phyloP scores from a whole-genome alignment of 2,329 filamentous ascomycete genomes.

The Cladosporium cucumerinum region DNA sequence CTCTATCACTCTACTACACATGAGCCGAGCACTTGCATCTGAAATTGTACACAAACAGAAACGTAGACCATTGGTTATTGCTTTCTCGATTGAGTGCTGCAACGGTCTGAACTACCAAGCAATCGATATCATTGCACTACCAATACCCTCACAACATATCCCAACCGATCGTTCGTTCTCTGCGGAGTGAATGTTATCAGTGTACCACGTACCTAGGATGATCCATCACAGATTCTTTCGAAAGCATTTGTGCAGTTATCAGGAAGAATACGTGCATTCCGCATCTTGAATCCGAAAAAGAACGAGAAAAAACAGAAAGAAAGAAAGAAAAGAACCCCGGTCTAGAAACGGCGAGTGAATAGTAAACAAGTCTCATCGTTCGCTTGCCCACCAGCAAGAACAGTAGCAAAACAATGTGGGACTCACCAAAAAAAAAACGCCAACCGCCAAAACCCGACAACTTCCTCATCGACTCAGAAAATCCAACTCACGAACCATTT shows the following conservation, averaged over 20 bases:
- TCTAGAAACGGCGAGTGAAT: constrained; percentile 14
- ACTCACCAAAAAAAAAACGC: background rate
- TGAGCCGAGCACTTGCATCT: background rate
- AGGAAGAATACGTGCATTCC: background rate
- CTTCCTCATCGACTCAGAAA: background rate
- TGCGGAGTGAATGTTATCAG: background rate
- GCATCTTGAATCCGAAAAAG: background rate
- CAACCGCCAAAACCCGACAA: background rate
- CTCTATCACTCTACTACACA: background rate
- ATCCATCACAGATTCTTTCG: background rate
- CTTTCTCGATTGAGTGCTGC: background rate
- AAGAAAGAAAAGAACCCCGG: no score
- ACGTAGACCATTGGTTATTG: background rate
- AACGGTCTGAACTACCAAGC: background rate
- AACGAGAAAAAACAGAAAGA: no score
- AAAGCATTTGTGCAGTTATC: background rate
- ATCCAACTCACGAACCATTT: background rate
- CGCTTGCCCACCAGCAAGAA: background rate
- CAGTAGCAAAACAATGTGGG: background rate
- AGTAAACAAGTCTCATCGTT: background rate
- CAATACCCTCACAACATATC: background rate
- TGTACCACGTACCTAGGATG: background rate
- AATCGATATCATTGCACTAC: background rate
- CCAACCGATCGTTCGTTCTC: background rate
- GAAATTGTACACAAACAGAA: background rate